Percentiles rank a stretch among this genome's conserved stretches.
phyloP scores from a whole-genome alignment of 1,284 basidiomycete species.

The Veloboletus limbatus region DNA sequence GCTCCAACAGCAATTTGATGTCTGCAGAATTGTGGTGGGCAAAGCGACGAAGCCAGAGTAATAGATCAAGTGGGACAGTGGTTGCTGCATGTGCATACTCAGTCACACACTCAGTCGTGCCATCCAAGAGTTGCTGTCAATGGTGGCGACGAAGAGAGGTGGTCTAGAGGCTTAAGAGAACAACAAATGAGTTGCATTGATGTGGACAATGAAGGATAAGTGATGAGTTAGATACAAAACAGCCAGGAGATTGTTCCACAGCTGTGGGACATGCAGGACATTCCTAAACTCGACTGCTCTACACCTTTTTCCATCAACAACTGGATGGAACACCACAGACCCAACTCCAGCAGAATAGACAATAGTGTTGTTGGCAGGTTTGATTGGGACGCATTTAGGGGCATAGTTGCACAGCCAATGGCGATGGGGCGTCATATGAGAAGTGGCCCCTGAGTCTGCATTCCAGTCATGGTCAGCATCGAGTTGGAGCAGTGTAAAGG shows the following conservation, averaged over 20 bases:
- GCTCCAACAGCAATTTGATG: neutral
- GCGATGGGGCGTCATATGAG: neutral
- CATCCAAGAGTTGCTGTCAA: constrained; percentile 11
- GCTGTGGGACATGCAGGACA: neutral
- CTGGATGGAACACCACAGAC: constrained; percentile 1
- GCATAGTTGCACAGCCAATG: neutral
- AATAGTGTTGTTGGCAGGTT: neutral
- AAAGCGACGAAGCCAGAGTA: constrained; percentile 28
- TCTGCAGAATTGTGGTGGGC: constrained; percentile 18
- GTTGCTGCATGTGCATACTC: neutral
- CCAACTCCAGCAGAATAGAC: neutral
- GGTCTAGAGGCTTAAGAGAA: neutral
- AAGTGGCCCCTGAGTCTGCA: neutral
- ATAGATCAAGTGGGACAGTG: constrained; percentile 18
- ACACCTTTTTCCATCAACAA: neutral
- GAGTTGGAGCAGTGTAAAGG: neutral
- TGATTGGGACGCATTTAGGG: neutral
- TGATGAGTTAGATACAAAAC: neutral
- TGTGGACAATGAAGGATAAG: neutral
- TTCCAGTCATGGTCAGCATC: neutral
- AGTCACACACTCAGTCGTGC: constrained; percentile 7
- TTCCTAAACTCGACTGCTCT: neutral
- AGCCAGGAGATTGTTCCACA: neutral
- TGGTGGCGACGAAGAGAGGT: neutral
- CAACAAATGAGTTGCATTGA: neutral